A percentile compares a stretch with the other conserved stretches of the same genome.
These are phyloP conservation scores for Naganishia sp. DNA, from an alignment of 1,284 basidiomycete genomes.

Conservation along the genomic window DNA sequence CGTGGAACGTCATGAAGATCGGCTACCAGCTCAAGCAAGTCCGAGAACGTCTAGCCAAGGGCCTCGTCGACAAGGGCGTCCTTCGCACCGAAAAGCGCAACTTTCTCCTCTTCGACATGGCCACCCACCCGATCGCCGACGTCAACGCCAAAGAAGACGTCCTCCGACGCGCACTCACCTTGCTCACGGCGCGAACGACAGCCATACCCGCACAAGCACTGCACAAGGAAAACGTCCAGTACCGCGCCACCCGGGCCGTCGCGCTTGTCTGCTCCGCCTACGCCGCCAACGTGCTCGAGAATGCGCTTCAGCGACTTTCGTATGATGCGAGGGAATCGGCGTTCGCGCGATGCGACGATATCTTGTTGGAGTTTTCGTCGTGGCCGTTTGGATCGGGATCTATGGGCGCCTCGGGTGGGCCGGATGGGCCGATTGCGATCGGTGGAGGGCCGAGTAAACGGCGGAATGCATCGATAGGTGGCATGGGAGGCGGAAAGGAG, in stretches of 20 bases:
- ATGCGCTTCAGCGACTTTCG: constrained; percentile 78
- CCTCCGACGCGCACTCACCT: constrained; percentile 69
- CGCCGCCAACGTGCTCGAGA: constrained; percentile 91
- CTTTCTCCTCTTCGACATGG: constrained; percentile 97
- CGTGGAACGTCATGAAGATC: constrained; percentile 98
- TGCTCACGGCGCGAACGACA: constrained; percentile 81
- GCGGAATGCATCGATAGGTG: constrained; percentile 30
- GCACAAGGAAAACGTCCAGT: constrained; percentile 71
- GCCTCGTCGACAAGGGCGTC: constrained; percentile 93
- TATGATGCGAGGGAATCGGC: constrained; percentile 90
- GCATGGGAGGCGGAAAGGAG: constrained; percentile 58
- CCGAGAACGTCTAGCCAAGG: constrained; percentile 92
- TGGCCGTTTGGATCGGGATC: constrained; percentile 76
- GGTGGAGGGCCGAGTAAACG: constrained; percentile 46
- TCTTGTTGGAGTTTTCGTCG: constrained; percentile 79
- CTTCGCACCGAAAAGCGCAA: constrained; percentile 96
- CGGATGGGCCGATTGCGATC: constrained; percentile 45
- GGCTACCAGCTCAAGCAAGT: constrained; percentile 97
- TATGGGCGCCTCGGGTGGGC: constrained; percentile 42
- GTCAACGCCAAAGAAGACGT: constrained; percentile 83
- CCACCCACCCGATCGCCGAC: constrained; percentile 92
- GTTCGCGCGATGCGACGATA: constrained; percentile 86
- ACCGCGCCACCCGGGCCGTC: constrained; percentile 75
- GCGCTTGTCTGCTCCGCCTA: constrained; percentile 82
- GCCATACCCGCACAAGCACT: constrained; percentile 72